Percentiles rank a stretch among this genome's conserved stretches.
phyloP scores from a whole-genome alignment of 2,329 filamentous ascomycete genomes.

The Truncatella angustata region DNA sequence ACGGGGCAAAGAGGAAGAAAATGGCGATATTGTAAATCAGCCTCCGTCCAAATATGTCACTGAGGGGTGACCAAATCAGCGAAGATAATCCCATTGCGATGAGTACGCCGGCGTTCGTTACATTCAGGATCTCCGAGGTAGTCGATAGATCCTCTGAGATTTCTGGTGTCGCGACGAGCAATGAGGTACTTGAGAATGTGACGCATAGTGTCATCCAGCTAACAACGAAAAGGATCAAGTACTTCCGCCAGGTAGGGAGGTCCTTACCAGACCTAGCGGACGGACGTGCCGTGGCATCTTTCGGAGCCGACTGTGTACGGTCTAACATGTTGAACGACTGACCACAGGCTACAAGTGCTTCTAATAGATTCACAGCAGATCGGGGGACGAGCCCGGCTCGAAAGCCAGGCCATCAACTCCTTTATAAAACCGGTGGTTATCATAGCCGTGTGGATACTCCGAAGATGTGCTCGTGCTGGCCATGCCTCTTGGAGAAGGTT shows the following conservation, averaged over 20 bases:
- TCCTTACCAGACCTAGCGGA: background rate
- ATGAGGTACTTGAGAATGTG: constrained; percentile 7
- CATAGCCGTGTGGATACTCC: background rate
- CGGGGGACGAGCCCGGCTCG: background rate
- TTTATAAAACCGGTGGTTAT: background rate
- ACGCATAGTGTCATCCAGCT: constrained; percentile 20
- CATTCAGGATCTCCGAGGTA: constrained; percentile 27
- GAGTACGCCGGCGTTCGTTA: constrained; percentile 34
- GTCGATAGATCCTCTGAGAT: constrained; percentile 8
- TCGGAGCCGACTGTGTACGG: background rate
- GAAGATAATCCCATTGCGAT: constrained; percentile 36
- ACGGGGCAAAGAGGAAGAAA: constrained; percentile 28
- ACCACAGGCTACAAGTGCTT: background rate
- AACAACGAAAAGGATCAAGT: constrained; percentile 16
- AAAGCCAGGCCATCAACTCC: background rate
- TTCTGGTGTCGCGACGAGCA: constrained; percentile 4
- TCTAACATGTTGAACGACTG: background rate
- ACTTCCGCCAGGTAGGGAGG: constrained; percentile 17
- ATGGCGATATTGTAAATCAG: constrained; percentile 32
- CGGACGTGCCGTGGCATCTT: background rate
- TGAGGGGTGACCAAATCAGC: constrained; percentile 33
- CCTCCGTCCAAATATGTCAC: constrained; percentile 27
- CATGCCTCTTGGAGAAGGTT: constrained; percentile 4
- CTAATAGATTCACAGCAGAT: background rate
- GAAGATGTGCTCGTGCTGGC: background rate